Conservation (phyloP, 2,329 filamentous ascomycete species). For the Magnaporthiopsis incrustans region DNA sequence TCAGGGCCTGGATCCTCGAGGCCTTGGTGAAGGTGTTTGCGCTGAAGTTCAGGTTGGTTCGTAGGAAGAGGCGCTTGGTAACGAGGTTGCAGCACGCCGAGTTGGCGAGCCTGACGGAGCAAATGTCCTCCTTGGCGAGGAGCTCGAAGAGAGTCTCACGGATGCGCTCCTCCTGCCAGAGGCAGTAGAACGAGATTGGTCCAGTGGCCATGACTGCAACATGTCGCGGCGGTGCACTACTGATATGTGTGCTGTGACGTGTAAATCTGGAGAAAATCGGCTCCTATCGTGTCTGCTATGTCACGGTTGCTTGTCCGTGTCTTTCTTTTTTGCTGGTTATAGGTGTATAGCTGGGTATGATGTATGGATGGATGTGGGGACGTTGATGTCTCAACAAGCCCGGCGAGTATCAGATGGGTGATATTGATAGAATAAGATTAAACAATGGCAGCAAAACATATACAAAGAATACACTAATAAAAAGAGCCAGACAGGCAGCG, state of each 20-base stretch:
- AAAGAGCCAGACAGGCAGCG: background rate
- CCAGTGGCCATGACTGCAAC: slow-evolving; percentile 43
- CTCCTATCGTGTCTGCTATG: background rate
- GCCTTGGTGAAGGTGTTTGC: slow-evolving; percentile 69
- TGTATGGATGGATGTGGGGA: background rate
- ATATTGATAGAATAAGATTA: background rate
- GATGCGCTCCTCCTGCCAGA: slow-evolving; percentile 45
- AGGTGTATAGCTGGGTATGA: background rate
- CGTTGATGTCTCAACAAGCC: slow-evolving; percentile 1
- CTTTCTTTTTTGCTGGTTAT: background rate
- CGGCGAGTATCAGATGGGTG: background rate
- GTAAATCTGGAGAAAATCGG: background rate
- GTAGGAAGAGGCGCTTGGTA: slow-evolving; percentile 61
- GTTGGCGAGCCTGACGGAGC: slow-evolving; percentile 56
- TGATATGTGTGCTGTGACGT: background rate
- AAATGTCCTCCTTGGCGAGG: slow-evolving; percentile 43
- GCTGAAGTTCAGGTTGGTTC: slow-evolving; percentile 62
- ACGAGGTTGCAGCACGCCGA: slow-evolving; percentile 63
- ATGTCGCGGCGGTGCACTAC: slow-evolving; percentile 27
- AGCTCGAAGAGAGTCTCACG: slow-evolving; percentile 41
- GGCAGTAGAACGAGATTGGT: slow-evolving; percentile 44
- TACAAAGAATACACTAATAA: slow-evolving; percentile 1
- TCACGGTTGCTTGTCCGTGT: background rate
- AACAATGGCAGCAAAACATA: background rate
- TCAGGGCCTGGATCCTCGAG: slow-evolving; percentile 63